Percentiles rank a stretch among this genome's conserved stretches.
These are phyloP conservation scores for Petunia hybrid DNA, from an alignment of 305 asterid species.

Conservation along the genomic window DNA sequence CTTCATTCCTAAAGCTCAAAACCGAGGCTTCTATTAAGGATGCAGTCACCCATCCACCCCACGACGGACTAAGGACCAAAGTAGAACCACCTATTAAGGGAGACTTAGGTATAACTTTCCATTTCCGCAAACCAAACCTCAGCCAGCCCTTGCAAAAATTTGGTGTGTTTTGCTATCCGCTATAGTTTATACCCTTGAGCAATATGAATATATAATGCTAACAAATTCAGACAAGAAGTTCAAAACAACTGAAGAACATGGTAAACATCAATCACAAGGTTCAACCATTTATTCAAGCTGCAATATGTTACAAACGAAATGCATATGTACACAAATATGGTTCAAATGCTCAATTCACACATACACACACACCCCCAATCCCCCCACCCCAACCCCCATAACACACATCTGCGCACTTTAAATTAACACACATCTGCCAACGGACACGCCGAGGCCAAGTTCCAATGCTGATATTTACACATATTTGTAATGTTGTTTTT, in stretches of 20 bases:
- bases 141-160: neutral
- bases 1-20: too few relatives aligned
- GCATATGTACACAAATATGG: constrained; percentile 25
- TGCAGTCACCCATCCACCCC: too few relatives aligned
- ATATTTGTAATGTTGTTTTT: constrained; percentile 27
- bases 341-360: neutral
- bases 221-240: neutral
- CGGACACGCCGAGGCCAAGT: constrained; percentile 5
- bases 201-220: neutral
- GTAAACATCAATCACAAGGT: constrained; percentile 23
- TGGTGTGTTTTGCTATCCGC: neutral
- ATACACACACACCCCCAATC: too few relatives aligned
- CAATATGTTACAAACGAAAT: constrained; percentile 17
- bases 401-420: neutral
- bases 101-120: neutral
- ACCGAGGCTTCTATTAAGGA: too few relatives aligned
- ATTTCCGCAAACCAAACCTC: neutral
- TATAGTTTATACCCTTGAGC: neutral
- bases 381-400: neutral
- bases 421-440: constrained; percentile 8
- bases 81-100: neutral
- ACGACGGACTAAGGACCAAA: neutral
- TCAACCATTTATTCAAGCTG: constrained; percentile 33
- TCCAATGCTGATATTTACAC: constrained; percentile 36
- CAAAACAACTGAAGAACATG: constrained; percentile 10